Percentiles rank a stretch among this genome's conserved stretches.
Evolutionary conservation across 106 monocot genomes (phyloP).

Genomic region (Acorus calamus): DNA sequence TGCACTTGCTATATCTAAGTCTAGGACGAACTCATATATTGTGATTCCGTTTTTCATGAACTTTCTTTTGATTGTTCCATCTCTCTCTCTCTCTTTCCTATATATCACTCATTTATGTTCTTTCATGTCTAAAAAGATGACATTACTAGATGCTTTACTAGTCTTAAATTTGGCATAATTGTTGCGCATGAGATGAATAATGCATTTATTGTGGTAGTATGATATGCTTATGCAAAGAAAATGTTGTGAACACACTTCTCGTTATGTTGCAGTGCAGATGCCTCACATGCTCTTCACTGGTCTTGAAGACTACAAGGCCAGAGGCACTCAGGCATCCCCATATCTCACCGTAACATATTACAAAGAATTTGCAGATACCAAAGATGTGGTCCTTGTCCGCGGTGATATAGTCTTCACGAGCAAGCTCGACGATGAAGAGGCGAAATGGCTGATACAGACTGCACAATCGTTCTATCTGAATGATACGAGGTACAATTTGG

Average conservation of each 20-base stretch:
- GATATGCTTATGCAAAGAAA: neutral
- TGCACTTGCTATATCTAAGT: too few species aligned
- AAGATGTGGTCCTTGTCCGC: conserved; percentile 68
- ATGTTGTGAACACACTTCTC: neutral
- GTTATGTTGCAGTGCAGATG: conserved; percentile 59
- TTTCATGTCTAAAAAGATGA: too few species aligned
- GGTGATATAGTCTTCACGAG: conserved; percentile 91
- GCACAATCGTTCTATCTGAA: conserved; percentile 85
- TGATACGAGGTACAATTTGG: conserved; percentile 66
- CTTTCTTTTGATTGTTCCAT: too few species aligned
- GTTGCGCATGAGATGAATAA: too few species aligned
- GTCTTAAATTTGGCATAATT: too few species aligned
- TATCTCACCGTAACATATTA: conserved; percentile 76
- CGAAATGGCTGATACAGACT: conserved; percentile 69
- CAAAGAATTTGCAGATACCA: conserved; percentile 78
- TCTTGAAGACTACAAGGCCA: conserved; percentile 93
- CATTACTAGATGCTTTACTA: too few species aligned
- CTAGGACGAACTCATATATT: too few species aligned
- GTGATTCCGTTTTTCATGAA: too few species aligned
- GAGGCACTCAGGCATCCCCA: conserved; percentile 90
- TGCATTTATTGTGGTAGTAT: neutral
- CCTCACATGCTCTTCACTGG: conserved; percentile 85
- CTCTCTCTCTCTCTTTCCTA: too few species aligned
- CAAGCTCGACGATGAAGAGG: conserved; percentile 73
- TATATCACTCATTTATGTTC: too few species aligned